phyloP scores from a whole-genome alignment of 1,139 yeast genomes.

The Zygosaccharomyces sapae region DNA sequence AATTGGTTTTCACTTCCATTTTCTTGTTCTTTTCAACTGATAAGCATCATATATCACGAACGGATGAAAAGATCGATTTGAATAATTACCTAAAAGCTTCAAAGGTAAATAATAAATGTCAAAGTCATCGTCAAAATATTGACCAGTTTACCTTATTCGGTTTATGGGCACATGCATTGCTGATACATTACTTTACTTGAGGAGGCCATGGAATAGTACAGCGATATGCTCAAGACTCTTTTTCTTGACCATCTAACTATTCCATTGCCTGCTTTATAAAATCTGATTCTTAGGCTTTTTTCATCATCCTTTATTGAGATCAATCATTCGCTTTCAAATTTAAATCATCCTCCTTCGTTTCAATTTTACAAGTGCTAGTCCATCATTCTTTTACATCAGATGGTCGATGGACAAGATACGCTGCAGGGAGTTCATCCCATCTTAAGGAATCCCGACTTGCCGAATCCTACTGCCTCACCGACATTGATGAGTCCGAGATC shows the following conservation, averaged over 20 bases:
- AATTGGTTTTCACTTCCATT: neutral
- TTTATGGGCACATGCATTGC: neutral
- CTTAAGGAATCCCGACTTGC: constrained; percentile 6
- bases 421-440: constrained; percentile 10
- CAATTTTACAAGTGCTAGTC: neutral
- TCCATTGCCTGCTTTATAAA: neutral
- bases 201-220: neutral
- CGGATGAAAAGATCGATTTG: neutral
- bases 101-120: constrained; percentile 2
- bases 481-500: constrained; percentile 11
- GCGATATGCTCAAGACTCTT: neutral
- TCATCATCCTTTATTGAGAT: neutral
- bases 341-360: neutral
- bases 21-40: neutral
- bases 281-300: neutral
- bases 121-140: constrained; percentile 1
- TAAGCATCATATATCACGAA: neutral
- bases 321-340: neutral
- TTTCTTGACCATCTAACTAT: neutral
- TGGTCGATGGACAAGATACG: constrained; percentile 5
- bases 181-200: constrained; percentile 6
- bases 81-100: constrained; percentile 1
- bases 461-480: neutral
- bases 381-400: neutral
- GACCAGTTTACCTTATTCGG: constrained; percentile 4